Conservation (phyloP, 306 rosid genomes). For the Vicia faba region DNA sequence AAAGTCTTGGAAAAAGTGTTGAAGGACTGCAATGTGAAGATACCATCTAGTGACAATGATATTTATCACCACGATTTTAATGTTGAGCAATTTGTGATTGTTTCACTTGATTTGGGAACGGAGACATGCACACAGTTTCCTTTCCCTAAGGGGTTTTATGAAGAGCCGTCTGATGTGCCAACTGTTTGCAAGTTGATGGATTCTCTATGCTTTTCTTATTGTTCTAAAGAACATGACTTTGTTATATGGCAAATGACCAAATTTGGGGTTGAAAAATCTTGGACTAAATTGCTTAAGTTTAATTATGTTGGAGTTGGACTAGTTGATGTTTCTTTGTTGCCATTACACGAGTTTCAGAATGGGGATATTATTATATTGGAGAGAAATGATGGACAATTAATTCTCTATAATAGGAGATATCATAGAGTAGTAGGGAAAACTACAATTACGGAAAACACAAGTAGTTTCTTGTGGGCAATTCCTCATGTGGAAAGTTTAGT, state of each 20-base stretch:
- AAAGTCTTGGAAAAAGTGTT: too few species aligned
- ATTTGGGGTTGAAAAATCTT: background rate
- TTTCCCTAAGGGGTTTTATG: background rate
- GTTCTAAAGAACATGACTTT: background rate
- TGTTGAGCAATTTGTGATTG: background rate
- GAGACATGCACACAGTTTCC: background rate
- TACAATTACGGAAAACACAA: too few species aligned
- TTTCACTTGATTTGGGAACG: background rate
- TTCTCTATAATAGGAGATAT: constrained; percentile 2
- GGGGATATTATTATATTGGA: too few species aligned
- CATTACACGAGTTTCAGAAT: too few species aligned
- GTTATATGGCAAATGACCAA: constrained; percentile 1
- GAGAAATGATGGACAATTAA: too few species aligned
- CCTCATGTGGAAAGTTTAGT: background rate
- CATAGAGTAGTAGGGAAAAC: too few species aligned
- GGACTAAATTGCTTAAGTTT: background rate
- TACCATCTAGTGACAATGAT: too few species aligned
- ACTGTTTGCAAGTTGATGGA: background rate
- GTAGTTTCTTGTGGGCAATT: too few species aligned
- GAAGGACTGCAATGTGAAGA: too few species aligned
- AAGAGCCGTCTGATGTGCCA: background rate
- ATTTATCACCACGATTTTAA: too few species aligned
- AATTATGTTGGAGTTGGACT: too few species aligned
- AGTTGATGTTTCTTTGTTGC: too few species aligned
- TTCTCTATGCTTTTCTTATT: background rate